Conservation (phyloP, 768 basidiomycete species). For the Lactarius tabidus region DNA sequence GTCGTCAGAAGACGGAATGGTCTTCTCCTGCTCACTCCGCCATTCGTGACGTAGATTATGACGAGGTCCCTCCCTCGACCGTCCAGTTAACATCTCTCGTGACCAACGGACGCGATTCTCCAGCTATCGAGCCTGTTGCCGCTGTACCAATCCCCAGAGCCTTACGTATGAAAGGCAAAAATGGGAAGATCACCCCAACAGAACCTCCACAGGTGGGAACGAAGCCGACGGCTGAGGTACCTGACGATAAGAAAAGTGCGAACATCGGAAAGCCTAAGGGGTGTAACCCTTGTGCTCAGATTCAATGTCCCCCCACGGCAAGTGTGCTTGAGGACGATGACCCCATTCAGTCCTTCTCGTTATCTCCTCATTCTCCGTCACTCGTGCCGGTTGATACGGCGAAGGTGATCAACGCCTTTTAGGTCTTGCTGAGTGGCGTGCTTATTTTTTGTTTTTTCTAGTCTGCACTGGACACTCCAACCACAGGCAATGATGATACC, state of each 20-base stretch:
- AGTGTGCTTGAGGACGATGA: conserved; percentile 13
- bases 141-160: background rate
- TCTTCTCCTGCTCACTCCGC: conserved; percentile 5
- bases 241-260: background rate
- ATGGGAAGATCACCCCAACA: background rate
- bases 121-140: background rate
- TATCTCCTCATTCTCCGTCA: background rate
- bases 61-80: conserved; percentile 22
- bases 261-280: background rate
- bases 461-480: background rate
- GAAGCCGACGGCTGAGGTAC: background rate
- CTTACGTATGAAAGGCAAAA: conserved; percentile 8
- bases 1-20: conserved; percentile 7
- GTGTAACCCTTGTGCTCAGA: background rate
- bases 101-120: background rate
- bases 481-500: background rate
- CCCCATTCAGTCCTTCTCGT: conserved; percentile 21
- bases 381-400: background rate
- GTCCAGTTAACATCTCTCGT: background rate
- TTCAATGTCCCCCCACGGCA: conserved; percentile 1
- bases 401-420: background rate
- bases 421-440: background rate
- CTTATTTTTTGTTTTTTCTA: background rate
- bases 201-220: background rate
- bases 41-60: conserved; percentile 21